Evolutionary conservation across 805 yeast genomes (phyloP), one percentile per base, ranked within the genome.

Genomic region (Nakazawaea ambrosiae): DNA sequence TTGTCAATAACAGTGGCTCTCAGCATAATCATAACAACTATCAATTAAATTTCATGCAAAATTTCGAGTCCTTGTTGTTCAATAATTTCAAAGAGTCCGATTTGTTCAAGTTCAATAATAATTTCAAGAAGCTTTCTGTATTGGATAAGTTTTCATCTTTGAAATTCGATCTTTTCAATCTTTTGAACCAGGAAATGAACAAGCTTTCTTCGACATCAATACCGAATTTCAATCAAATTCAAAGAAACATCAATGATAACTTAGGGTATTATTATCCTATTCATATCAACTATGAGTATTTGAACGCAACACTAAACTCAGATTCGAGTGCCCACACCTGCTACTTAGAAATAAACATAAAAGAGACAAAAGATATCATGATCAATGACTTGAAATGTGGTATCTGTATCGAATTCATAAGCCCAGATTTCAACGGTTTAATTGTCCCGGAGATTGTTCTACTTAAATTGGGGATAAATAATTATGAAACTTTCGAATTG

Each of bases 231-330:
- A 15, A n/a, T 16, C 25, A 20, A 11, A 15, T 28, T 12, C 15
- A 27, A 11, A n/a, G 28, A n/a, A 33, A 38, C 29, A 15, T 28
- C 14, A 29, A 33, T 25, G 31, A 28, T 19, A 16, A 28, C 15
- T 16, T 38, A 10, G 41, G 41, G 12, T 38, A 28, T 2, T 67
- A 63, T 27, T 44, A 62, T 12, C 68, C 68, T 15, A 51, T 64
- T 11, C 60, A 61, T 43, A 40, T 63, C 40, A 58, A 63, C 46
- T 61, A 64, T 30, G 49, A 47, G 26, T 60, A 58, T 39, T 39
- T 63, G 26, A 62, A 63, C 46, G 55, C 55, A 31, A 58, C 56
- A 20, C 60, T 63, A 39, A 54, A 51, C 31, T 48, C 35, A 24
- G 38, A 46, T 8, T 60, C 55, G 16, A 55, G 53, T n/a, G 14